Evolutionary conservation across 352 stramenopile species (phyloP).

Genomic region (Stephanocyclus meneghinianus): DNA sequence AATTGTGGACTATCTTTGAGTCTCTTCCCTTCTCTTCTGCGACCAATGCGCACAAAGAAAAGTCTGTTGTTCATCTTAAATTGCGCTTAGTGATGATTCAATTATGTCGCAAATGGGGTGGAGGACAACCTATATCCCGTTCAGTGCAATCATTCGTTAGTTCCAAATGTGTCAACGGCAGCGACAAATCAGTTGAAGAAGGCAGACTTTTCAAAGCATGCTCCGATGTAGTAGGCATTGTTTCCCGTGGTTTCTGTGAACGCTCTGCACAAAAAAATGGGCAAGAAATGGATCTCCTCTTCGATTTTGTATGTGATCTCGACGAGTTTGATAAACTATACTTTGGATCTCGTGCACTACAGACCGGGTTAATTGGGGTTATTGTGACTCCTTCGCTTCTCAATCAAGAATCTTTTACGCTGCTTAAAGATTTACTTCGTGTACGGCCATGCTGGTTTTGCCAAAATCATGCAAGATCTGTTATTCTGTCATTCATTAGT

Average conservation of each 20-base stretch:
- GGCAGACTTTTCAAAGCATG: conserved; percentile 21
- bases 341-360: conserved; percentile 33
- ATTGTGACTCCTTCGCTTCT: conserved; percentile 55
- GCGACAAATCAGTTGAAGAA: conserved; percentile 3
- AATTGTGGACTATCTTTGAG: conserved; percentile 53
- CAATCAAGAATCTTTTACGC: conserved; percentile 37
- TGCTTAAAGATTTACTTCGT: conserved; percentile 48
- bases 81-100: conserved; percentile 50
- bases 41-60: neutral
- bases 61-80: conserved; percentile 13
- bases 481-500: conserved; percentile 51
- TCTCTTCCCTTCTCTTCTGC: conserved; percentile 17
- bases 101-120: conserved; percentile 41
- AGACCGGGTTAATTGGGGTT: conserved; percentile 39
- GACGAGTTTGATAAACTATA: conserved; percentile 53
- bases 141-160: conserved; percentile 33
- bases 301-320: conserved; percentile 71
- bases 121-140: conserved; percentile 10
- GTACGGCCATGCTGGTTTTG: conserved; percentile 44
- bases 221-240: conserved; percentile 20
- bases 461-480: conserved; percentile 19
- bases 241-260: conserved; percentile 48
- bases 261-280: conserved; percentile 12
- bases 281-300: conserved; percentile 1
- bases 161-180: neutral